phyloP scores from a whole-genome alignment of 495 filamentous ascomycete genomes.

The Annulohypoxylon maeteangense region DNA sequence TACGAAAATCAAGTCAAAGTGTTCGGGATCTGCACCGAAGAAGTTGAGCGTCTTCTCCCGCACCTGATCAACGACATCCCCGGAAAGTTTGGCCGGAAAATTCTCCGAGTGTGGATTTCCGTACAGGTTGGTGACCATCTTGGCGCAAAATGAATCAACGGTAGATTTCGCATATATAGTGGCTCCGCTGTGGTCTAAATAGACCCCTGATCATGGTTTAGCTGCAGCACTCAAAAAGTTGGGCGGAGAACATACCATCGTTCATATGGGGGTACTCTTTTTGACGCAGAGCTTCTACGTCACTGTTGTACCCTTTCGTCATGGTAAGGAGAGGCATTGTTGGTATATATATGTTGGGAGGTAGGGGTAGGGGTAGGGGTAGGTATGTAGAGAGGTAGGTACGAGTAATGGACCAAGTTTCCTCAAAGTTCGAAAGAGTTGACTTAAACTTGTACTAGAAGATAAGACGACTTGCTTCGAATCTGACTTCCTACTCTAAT shows the following conservation, averaged over 20 bases:
- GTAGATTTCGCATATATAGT: slow-evolving; percentile 75
- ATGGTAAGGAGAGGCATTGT: slow-evolving; percentile 38
- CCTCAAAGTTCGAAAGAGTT: background rate
- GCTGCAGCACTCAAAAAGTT: background rate
- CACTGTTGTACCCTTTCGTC: slow-evolving; percentile 49
- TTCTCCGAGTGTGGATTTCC: slow-evolving; percentile 83
- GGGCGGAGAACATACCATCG: slow-evolving; percentile 46
- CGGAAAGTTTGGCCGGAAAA: slow-evolving; percentile 69
- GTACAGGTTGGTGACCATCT: slow-evolving; percentile 68
- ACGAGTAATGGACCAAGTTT: background rate
- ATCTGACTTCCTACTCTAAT: background rate
- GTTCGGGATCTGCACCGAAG: slow-evolving; percentile 69
- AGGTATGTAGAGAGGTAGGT: background rate
- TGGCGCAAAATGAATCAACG: slow-evolving; percentile 66
- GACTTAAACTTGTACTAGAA: slow-evolving; percentile 2
- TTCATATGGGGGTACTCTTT: slow-evolving; percentile 62
- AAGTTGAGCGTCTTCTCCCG: slow-evolving; percentile 68
- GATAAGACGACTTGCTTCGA: background rate
- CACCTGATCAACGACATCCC: slow-evolving; percentile 67
- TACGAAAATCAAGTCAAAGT: slow-evolving; percentile 76
- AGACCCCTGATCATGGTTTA: slow-evolving; percentile 54
- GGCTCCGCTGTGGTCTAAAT: slow-evolving; percentile 82
- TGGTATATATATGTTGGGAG: background rate
- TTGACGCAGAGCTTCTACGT: slow-evolving; percentile 55
- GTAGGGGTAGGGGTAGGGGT: no score